phyloP scores from a whole-genome alignment of 345 rosid genomes.

The Euphorbia peplus region DNA sequence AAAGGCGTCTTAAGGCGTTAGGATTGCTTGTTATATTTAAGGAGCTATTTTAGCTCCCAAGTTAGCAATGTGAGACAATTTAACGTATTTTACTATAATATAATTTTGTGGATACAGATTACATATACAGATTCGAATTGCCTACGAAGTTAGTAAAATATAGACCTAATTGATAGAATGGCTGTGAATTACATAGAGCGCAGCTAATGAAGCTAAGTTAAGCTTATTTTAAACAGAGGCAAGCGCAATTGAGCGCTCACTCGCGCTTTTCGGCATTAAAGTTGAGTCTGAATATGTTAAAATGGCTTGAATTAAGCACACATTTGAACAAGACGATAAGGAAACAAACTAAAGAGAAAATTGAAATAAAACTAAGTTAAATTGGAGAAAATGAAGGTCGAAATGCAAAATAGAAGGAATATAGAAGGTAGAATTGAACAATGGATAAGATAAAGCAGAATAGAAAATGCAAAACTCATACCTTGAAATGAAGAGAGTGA shows the following conservation, averaged over 20 bases:
- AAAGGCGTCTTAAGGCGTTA: too few species aligned
- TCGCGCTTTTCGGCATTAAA: not conserved
- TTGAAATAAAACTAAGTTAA: not conserved
- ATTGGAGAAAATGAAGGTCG: not conserved
- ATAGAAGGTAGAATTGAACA: not conserved
- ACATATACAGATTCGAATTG: not conserved
- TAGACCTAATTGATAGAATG: not conserved
- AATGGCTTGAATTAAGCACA: not conserved
- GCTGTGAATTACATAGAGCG: not conserved
- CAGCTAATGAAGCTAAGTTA: not conserved
- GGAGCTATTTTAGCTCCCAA: too few species aligned
- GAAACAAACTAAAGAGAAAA: not conserved
- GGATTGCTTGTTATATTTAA: too few species aligned
- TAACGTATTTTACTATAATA: too few species aligned
- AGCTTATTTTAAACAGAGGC: not conserved
- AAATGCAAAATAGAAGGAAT: not conserved
- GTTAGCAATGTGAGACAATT: too few species aligned
- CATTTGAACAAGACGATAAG: not conserved
- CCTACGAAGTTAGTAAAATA: not conserved
- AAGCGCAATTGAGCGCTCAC: not conserved
- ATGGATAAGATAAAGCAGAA: not conserved
- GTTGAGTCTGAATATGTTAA: not conserved
- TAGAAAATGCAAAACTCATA: not conserved
- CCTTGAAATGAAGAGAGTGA: not conserved
- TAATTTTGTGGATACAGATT: too few species aligned